These are phyloP conservation scores for Kuraishia ogatae DNA, from an alignment of 805 yeast species.

Conservation along the genomic window DNA sequence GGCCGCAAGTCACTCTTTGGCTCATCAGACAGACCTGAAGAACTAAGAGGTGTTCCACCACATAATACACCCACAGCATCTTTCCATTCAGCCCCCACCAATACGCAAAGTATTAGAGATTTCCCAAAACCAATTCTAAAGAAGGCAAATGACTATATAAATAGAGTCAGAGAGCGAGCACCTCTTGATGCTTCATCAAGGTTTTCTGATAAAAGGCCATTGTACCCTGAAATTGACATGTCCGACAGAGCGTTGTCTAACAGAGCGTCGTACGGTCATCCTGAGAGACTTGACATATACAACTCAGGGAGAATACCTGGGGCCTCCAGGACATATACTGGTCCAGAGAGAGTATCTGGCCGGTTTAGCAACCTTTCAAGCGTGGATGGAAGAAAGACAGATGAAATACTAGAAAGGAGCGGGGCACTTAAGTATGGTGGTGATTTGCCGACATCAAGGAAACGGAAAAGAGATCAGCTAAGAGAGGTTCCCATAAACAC, in stretches of 20 bases:
- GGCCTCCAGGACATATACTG: too few species aligned
- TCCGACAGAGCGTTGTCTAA: not conserved
- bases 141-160: not conserved
- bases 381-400: not conserved
- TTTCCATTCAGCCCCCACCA: too few species aligned
- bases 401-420: not conserved
- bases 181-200: not conserved
- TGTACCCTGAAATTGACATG: not conserved
- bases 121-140: not conserved
- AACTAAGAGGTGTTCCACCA: not conserved
- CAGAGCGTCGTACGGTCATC: too few species aligned
- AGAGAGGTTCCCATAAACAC: not conserved
- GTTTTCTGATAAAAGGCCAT: not conserved
- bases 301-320: too few species aligned
- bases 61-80: too few species aligned
- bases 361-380: too few species aligned
- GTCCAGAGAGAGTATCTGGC: too few species aligned
- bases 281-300: too few species aligned
- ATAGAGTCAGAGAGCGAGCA: not conserved
- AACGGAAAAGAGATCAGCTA: not conserved
- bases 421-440: not conserved
- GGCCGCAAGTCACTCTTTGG: not conserved
- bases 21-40: not conserved
- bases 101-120: not conserved
- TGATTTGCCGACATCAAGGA: not conserved